Base-by-base conservation (phyloP, 2,329 filamentous ascomycete genomes). In the Colletotrichum camelliae region DNA sequence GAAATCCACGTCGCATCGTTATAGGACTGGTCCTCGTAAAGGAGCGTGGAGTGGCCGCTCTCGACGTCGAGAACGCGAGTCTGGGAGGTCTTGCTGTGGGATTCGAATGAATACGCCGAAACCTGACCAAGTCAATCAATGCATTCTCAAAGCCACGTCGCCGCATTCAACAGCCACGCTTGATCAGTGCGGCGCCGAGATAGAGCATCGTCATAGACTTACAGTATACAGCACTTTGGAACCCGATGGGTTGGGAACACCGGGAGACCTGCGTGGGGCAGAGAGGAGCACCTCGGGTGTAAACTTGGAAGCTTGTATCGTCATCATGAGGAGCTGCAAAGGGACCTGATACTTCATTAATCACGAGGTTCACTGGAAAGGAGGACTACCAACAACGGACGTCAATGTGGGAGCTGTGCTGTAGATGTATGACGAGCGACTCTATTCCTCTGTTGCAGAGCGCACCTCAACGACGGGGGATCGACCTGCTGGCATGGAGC, bases 81-180 rank as follows among this genome's bases (percentile, higher is more conserved):
- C 85, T 96, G 93, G 75, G 87, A 89, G 7, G 89, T 90, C 81
- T 93, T 94, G 62, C 89, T 88, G 82, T 97, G 95, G 1, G 91
- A 89, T 52, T 94, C 88, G 83, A 98, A 98, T 7, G 92, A 96
- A 84, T 98, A 98, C 2, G 93, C 92, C 1, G 94, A 94, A 18
- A 92, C 87, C 83, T 93, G 82, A 69, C 33, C 12, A 7, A 8
- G 68, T 77, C 66, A 76, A 55, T 24, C 5, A 18, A 16, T 24
- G 66, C 33, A 52, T 21, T 6, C 35, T 57, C 37, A 31, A 29
- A 15, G 27, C 12, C 29, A 29, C 27, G 31, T 60, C 16, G 29
- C 29, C 27, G 7, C 24, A 21, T 29, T 24, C 29, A 62, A 24
- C 15, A 12, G 6, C 18, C 18, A n/a, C 12, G 21, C 8, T 12